Percentiles rank a stretch among this genome's conserved stretches.
phyloP scores from a whole-genome alignment of 306 rosid species.

The Betula pendula region DNA sequence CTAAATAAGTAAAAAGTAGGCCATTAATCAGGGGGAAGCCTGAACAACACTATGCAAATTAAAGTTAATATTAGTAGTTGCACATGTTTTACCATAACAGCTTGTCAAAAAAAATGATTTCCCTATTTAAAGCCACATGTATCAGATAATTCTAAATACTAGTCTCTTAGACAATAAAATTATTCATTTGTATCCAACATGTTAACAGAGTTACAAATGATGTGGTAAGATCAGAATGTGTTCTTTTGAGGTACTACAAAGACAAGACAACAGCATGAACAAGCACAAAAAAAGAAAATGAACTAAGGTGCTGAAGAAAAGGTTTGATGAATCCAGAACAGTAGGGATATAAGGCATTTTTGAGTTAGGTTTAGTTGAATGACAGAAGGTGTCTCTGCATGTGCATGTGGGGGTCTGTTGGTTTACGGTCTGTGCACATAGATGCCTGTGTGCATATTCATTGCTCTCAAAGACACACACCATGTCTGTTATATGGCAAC shows the following conservation, averaged over 20 bases:
- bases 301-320: not conserved
- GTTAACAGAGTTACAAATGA: not conserved
- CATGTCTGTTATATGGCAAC: not conserved
- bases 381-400: not conserved
- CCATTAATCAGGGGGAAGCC: not conserved
- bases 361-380: not conserved
- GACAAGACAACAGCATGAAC: not conserved
- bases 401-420: not conserved
- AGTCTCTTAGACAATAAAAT: not conserved
- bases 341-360: not conserved
- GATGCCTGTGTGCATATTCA: not conserved
- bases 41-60: slow-evolving; percentile 2
- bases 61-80: not conserved
- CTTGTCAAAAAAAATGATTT: not conserved
- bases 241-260: not conserved
- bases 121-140: not conserved
- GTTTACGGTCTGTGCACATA: no score
- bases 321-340: not conserved
- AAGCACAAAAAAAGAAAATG: not conserved
- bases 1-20: not conserved
- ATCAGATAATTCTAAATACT: not conserved
- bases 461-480: not conserved
- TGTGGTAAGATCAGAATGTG: not conserved
- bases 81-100: not conserved
- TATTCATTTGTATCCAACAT: not conserved